Conservation (phyloP, 2,329 filamentous ascomycete species). For the Leptographium galeiforme region DNA sequence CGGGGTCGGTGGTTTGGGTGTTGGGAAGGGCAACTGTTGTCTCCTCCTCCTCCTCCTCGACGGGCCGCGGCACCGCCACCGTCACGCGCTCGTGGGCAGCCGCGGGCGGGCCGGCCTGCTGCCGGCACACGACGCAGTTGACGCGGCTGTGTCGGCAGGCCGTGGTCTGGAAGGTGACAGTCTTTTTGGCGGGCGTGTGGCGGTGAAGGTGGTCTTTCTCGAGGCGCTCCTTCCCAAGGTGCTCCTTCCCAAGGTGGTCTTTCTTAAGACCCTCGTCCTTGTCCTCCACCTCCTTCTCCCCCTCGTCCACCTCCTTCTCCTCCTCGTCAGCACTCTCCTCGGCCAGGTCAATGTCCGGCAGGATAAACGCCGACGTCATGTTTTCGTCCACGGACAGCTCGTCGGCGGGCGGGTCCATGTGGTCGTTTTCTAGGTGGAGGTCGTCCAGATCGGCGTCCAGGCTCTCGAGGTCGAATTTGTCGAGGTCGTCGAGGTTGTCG, state of each 20-base stretch:
- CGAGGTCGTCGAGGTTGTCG: neutral
- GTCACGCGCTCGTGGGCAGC: slow-evolving; percentile 8
- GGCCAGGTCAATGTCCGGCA: slow-evolving; percentile 11
- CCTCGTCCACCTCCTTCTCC: neutral
- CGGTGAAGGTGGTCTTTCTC: no score
- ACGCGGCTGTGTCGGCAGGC: slow-evolving; percentile 10
- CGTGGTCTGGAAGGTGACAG: neutral
- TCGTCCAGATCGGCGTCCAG: neutral
- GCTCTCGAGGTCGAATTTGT: neutral
- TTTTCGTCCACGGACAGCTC: slow-evolving; percentile 11
- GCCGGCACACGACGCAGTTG: slow-evolving; percentile 12
- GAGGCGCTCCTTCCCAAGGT: no score
- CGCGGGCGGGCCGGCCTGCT: slow-evolving; percentile 1
- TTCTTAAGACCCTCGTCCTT: neutral
- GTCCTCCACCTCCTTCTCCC: neutral
- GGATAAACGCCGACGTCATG: slow-evolving; percentile 15
- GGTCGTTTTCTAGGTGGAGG: no score
- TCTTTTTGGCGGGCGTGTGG: neutral
- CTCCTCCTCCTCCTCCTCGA: neutral
- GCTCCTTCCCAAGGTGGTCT: neutral
- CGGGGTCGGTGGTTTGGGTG: slow-evolving; percentile 37
- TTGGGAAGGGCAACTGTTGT: no score
- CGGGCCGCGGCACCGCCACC: slow-evolving; percentile 10
- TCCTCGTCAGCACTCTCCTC: neutral
- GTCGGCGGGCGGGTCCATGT: neutral